Base-by-base conservation (phyloP, 176 grass and related monocot species). In the Hordeum vulgare region DNA sequence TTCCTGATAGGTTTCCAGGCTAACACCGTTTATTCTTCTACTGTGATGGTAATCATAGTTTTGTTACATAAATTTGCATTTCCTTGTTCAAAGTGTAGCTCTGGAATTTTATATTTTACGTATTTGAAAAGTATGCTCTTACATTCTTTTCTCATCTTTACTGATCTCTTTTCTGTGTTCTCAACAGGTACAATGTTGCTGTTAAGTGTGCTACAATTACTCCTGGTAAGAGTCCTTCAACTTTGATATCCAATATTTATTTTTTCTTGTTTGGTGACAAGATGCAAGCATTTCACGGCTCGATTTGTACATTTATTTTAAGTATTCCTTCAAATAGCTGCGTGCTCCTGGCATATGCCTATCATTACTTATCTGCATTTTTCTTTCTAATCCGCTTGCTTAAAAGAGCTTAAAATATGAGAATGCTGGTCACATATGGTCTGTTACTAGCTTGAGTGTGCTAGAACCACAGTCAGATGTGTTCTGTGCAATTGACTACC, bases 121-220 rank as follows among this genome's bases (percentile, higher is more conserved):
- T 83, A 27, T 73, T 51, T 80, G 40, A 41, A 83, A 63, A 66
- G 13, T 70, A 18, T 21, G 39, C 26, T 53, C 69, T 15, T 44
- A 68, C 6, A 73, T 33, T 79, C 13, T 79, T 36, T 68, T 39
- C 9, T 31, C 56, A 82, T 77, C 9, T 68, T 6, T 59, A 75
- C 21, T 54, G 20, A 80, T 75, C 44, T 53, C 2, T 54, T 87
- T 18, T 33, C 77, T 74, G n/a, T 86, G 15, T 20, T 67, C 3
- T 70, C 21, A 74, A 69, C 85, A 98, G 96, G 85, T 95, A 93
- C 78, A 98, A 98, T 51, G 96, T 98, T 70, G 96, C 96, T 77
- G 81, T 98, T 62, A 98, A 98, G 84, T 98, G 96, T 81, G 96
- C 96, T 36, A 98, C 96, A 28, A 98, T 98, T 57, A 98, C 96